Percentiles rank a stretch among this genome's conserved stretches.
Conservation (phyloP, 805 yeast genomes). For the Nematodospora valgi region DNA sequence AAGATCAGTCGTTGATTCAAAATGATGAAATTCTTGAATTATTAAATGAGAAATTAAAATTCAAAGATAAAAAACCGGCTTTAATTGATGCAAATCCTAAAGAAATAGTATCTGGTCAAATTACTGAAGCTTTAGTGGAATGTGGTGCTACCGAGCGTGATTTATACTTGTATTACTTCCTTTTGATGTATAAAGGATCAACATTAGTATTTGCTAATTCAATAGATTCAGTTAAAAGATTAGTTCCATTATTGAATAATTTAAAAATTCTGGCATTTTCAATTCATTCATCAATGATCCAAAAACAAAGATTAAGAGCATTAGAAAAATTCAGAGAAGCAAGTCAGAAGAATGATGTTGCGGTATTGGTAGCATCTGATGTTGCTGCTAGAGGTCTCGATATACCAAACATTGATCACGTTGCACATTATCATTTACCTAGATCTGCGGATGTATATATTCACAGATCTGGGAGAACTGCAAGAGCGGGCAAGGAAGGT, state of each 20-base stretch:
- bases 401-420: slow-evolving; percentile 86
- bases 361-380: slow-evolving; percentile 88
- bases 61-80: slow-evolving; percentile 62
- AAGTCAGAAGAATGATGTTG: slow-evolving; percentile 43
- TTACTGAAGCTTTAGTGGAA: slow-evolving; percentile 85
- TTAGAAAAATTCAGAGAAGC: slow-evolving; percentile 74
- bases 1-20: slow-evolving; percentile 29
- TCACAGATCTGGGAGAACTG: slow-evolving; percentile 98
- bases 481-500: slow-evolving; percentile 91
- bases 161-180: slow-evolving; percentile 81
- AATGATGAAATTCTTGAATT: slow-evolving; percentile 62
- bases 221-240: slow-evolving; percentile 89
- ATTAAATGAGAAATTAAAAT: slow-evolving; percentile 65
- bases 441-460: slow-evolving; percentile 91
- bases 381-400: slow-evolving; percentile 98
- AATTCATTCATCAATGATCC: slow-evolving; percentile 92
- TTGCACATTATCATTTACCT: slow-evolving; percentile 93
- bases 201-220: slow-evolving; percentile 91
- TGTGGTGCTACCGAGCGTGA: slow-evolving; percentile 91
- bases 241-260: slow-evolving; percentile 70
- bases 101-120: slow-evolving; percentile 67
- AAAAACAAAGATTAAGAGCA: slow-evolving; percentile 83
- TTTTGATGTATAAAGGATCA: slow-evolving; percentile 81
- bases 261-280: slow-evolving; percentile 69
- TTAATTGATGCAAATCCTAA: slow-evolving; percentile 86